Base-by-base conservation (phyloP, 129 eudicot species). In the Escallonia herrerae region DNA sequence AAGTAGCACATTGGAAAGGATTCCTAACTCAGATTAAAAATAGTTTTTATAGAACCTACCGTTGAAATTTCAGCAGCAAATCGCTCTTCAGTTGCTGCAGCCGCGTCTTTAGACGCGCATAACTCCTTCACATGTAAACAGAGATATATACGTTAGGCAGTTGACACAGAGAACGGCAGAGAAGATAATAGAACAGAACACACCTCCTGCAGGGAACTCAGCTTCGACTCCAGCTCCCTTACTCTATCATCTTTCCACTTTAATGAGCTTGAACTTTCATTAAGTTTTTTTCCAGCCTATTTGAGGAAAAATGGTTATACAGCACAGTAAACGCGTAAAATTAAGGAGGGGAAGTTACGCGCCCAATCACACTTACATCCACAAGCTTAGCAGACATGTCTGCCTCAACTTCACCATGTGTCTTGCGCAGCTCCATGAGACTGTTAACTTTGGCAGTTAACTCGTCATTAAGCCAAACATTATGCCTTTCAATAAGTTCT, bases 381-480 rank as follows among this genome's bases (percentile, higher is more conserved):
- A 81, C 77, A 77, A 89, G 86, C 74, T 82, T 89, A 44, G 87
- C 70, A 43, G 99, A 82, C 86, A 89, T 55, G 43, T 94, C 97
- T 12, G 99, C 93, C 68, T 89, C 99, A 51, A 80, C 69, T 65
- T 94, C 97, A 69, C 71, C 76, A 71, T 84, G 81, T 51, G 61
- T 71, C 74, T 70, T 86, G 8, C 94, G 80, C 66, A 86, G 81
- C 75, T 89, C 87, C 71, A 86, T 67, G 3, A 81, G 72, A 68
- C 69, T 78, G 78, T 89, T 75, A 43, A 82, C 78, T 79, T 89
- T 94, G 8, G 86, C 46, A 5, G 84, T 86, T 74, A 94, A 77
- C 86, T 94, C 99, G n/a, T 86, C 93, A 70, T 94, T 89, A 65
- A 94, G 93, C 95, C 95, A 90, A 43, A 75, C 63, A 66, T 90